Base-by-base conservation (phyloP, 2,329 filamentous ascomycete genomes). In the Geosmithia morbida region DNA sequence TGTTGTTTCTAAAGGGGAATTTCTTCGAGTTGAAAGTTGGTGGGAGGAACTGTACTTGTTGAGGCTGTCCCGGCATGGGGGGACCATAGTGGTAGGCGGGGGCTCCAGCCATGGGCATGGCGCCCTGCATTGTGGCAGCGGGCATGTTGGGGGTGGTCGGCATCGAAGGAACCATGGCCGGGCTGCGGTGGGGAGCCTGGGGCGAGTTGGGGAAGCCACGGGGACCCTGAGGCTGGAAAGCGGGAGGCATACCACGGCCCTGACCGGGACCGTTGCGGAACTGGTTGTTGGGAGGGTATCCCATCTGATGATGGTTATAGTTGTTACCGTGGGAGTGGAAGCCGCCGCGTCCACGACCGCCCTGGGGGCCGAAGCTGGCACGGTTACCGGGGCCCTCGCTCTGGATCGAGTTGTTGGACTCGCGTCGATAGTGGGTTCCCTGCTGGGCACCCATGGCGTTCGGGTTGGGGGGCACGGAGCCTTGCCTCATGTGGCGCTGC, bases 391-490 rank as follows among this genome's bases (percentile, higher is more conserved):
- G 57, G 51, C 59, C 61, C 22, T 66, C 64, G 44, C 62, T 58
- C 50, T 90, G 85, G 53, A 80, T 75, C 19, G 87, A 94, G 59
- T 92, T 87, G 39, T 83, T 83, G 29, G 90, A 96, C 61, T 90
- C 85, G 56, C 87, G 83, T 58, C 90, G 84, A 56, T 87, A 77
- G 65, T 97, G 89, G 53, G 68, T 59, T 43, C 75, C 77, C 57
- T 84, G 83, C 48, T 49, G 44, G 43, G 77, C 68, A 50, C 74
- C 75, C 56, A 80, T 70, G 50, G 74, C 71, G 53, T 75, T 71
- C 50, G 75, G 74, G 54, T 76, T 75, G 55, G 81, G 77, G 50
- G 78, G 74, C 54, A 78, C 70, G 44, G 79, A 78, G 52, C 74
- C 69, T 47, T 82, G 77, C 69, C 83, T 79, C 67, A 83, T 76